Base-by-base conservation (phyloP, 2,329 filamentous ascomycete genomes). In the Botrytis aclada region DNA sequence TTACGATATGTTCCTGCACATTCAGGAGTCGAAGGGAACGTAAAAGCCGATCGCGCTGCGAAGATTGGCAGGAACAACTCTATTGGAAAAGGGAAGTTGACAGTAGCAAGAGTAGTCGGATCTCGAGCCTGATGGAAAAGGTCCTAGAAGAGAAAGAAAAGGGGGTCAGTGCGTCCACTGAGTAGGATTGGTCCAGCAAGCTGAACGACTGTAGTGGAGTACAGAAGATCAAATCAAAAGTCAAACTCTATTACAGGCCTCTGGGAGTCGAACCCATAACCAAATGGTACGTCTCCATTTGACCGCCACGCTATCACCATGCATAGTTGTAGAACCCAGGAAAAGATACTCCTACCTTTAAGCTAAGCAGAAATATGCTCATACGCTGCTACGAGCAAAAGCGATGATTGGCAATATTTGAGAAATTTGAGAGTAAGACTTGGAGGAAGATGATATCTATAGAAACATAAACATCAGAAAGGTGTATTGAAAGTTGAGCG, bases 1-100 rank as follows among this genome's bases (percentile, higher is more conserved):
- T 72, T 74, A 54, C 39, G 64, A 51, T 65, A 70, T 37, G 70
- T 72, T 37, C 72, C 72, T 54, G 69, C 22, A 65, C 56, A 74
- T 60, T 45, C 72, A 64, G 72, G 58, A 29, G 45, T 72, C n/a
- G 14, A 45, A 61, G 72, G 72, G n/a, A 74, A 72, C 63, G 25
- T 39, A 29, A 74, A 32, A 47, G 70, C 73, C n/a, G 63, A 74
- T 60, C 37, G 43, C 32, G 70, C 73, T 69, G 69, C 73, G n/a
- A 72, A 58, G 56, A 56, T 39, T 51, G 73, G 45, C 60, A 45
- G 61, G 34, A 73, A n/a, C 3, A 20, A 56, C 22, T 47, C 29
- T 25, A 34, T 51, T 66, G 63, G 29, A 47, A 51, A 51, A 51
- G n/a, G 29, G n/a, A 37, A 66, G 41, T 34, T 29, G 29, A 51